These are phyloP conservation scores for Aspergillus homomorphus DNA, from an alignment of 495 filamentous ascomycete species.

Conservation along the genomic window DNA sequence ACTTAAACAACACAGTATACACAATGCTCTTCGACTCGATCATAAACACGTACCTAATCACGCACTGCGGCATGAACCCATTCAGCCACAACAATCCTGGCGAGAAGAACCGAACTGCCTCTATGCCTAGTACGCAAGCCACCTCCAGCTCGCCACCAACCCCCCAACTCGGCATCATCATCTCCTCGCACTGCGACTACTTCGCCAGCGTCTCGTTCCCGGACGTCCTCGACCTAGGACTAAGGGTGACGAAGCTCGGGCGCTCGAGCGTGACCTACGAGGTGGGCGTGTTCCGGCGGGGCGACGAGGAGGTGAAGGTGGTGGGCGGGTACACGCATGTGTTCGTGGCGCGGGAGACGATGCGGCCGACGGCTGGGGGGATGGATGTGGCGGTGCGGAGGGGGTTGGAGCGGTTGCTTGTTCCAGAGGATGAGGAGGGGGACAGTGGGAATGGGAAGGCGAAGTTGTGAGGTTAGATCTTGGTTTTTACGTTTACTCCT, in stretches of 20 bases:
- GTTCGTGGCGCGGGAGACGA: conserved; percentile 73
- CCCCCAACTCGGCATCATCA: conserved; percentile 72
- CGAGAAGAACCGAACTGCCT: background rate
- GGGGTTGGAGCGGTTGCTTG: conserved; percentile 48
- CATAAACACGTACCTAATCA: conserved; percentile 85
- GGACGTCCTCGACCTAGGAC: conserved; percentile 71
- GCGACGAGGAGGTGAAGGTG: conserved; percentile 70
- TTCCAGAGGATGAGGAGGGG: conserved; percentile 12
- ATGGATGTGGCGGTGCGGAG: conserved; percentile 45
- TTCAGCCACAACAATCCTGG: conserved; percentile 39
- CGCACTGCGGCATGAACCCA: conserved; percentile 72
- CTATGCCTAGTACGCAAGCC: background rate
- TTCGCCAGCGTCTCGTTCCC: conserved; percentile 83
- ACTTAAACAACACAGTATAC: conserved; percentile 84
- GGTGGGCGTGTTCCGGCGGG: conserved; percentile 79
- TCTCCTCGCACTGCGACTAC: conserved; percentile 79
- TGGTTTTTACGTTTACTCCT: no score
- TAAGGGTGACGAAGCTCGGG: conserved; percentile 80
- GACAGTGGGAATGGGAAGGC: no score
- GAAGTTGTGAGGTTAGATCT: conserved; percentile 26
- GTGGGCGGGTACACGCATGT: conserved; percentile 89
- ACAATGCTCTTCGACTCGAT: conserved; percentile 81
- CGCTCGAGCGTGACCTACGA: conserved; percentile 92
- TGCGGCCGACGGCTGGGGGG: conserved; percentile 54
- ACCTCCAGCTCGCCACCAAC: background rate